Conservation (phyloP, 2,329 filamentous ascomycete species). For the Ceratocystis harringtonii region DNA sequence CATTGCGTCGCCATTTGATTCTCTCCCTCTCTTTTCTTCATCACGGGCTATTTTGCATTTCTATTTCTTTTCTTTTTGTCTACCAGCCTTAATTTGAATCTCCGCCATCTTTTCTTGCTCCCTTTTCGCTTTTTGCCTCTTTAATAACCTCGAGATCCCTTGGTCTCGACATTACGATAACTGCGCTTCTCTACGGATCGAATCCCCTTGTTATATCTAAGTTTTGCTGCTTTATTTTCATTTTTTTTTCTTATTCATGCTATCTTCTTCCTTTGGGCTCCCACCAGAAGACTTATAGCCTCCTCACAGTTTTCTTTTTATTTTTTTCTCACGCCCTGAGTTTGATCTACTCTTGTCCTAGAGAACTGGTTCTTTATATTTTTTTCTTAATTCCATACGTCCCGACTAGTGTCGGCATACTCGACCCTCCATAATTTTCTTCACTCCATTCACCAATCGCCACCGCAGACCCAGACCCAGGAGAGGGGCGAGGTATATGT, state of each 20-base stretch:
- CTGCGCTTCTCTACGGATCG: too few relatives aligned
- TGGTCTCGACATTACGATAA: too few relatives aligned
- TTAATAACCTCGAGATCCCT: too few relatives aligned
- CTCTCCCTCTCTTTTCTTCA: constrained; percentile 2
- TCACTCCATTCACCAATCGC: neutral
- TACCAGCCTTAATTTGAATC: neutral
- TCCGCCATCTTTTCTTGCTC: neutral
- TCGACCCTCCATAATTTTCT: neutral
- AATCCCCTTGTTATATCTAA: too few relatives aligned
- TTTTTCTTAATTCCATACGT: neutral
- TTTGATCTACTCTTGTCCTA: neutral
- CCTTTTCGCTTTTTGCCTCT: neutral
- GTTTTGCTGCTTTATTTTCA: constrained; percentile 2
- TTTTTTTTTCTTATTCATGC: neutral
- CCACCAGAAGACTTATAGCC: neutral
- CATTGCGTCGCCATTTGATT: neutral
- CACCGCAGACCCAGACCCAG: neutral
- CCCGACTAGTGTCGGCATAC: neutral
- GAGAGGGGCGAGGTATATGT: neutral
- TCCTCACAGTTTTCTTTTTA: neutral
- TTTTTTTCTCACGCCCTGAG: neutral
- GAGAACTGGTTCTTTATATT: neutral
- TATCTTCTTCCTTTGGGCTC: neutral
- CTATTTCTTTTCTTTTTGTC: constrained; percentile 7
- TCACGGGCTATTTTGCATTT: constrained; percentile 1